Conservation (phyloP, 2,329 filamentous ascomycete genomes). For the Aquanectria penicillioides region DNA sequence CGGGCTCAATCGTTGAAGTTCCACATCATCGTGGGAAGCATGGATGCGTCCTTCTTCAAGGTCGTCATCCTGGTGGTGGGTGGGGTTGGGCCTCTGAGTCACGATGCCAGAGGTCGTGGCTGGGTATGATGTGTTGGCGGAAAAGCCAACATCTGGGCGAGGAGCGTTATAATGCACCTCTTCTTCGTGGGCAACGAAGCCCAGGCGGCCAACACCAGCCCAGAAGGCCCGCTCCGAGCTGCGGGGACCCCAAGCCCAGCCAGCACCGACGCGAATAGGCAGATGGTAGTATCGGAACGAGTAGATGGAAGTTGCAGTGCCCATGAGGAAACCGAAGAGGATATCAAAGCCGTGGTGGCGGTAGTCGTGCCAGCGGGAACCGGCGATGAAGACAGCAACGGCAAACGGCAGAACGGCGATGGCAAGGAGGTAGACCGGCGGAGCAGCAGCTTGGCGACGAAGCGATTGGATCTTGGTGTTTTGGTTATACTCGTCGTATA, state of each 20-base stretch:
- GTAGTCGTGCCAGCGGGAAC: conserved; percentile 88
- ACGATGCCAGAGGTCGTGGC: conserved; percentile 34
- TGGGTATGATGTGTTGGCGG: conserved; percentile 42
- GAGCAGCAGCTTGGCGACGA: conserved; percentile 80
- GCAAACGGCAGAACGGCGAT: conserved; percentile 77
- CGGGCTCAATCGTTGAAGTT: conserved; percentile 39
- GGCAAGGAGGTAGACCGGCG: conserved; percentile 80
- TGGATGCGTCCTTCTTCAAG: conserved; percentile 7
- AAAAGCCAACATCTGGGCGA: conserved; percentile 37
- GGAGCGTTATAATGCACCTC: conserved; percentile 26
- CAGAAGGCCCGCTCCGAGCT: conserved; percentile 80
- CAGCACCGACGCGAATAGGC: conserved; percentile 77
- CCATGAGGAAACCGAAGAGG: conserved; percentile 84
- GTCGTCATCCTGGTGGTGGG: conserved; percentile 21
- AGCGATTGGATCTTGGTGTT: conserved; percentile 49
- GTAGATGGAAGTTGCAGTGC: conserved; percentile 75
- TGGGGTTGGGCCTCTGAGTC: conserved; percentile 30
- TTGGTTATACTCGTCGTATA: conserved; percentile 38
- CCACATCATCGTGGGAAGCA: conserved; percentile 46
- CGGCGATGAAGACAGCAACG: conserved; percentile 81
- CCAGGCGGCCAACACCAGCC: conserved; percentile 73
- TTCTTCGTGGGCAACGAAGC: conserved; percentile 59
- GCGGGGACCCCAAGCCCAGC: conserved; percentile 90
- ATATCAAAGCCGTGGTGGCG: conserved; percentile 95
- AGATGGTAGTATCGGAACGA: conserved; percentile 89